Evolutionary conservation across 345 rosid species (phyloP).

Genomic region (Citrus inodora): DNA sequence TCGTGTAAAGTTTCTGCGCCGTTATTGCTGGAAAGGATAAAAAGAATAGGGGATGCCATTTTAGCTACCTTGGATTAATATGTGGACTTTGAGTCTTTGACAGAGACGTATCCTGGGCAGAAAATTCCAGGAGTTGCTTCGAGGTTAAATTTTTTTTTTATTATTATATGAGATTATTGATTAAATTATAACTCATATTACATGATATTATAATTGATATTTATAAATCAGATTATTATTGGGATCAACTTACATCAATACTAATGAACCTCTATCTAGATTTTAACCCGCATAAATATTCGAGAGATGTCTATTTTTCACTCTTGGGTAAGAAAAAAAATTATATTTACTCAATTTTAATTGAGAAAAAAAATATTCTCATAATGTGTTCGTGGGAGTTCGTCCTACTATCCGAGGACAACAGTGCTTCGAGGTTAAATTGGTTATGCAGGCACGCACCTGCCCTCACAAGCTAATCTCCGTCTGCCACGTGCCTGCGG

Average conservation of each 20-base stretch:
- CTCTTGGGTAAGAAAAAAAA: no score
- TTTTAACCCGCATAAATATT: no score
- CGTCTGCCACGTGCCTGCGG: background rate
- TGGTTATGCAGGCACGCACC: background rate
- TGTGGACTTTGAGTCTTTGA: background rate
- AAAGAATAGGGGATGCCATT: background rate
- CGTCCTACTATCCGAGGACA: no score
- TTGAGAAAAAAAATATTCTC: no score
- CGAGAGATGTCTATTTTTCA: no score
- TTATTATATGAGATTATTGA: no score
- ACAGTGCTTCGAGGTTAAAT: background rate
- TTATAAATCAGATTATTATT: no score
- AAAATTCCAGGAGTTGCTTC: background rate
- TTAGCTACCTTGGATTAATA: background rate
- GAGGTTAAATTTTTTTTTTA: background rate
- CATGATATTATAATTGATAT: no score
- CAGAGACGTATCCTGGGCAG: background rate
- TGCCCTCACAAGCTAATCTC: background rate
- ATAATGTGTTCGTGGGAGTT: fast-evolving
- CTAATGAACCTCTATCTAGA: fast-evolving
- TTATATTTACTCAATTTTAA: no score
- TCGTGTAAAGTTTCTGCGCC: background rate
- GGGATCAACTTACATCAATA: no score
- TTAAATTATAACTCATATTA: no score
- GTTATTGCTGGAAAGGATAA: no score